Evolutionary conservation across 225 moss, liverwort and hornwort species (phyloP).

Genomic region (Bryum argenteum): DNA sequence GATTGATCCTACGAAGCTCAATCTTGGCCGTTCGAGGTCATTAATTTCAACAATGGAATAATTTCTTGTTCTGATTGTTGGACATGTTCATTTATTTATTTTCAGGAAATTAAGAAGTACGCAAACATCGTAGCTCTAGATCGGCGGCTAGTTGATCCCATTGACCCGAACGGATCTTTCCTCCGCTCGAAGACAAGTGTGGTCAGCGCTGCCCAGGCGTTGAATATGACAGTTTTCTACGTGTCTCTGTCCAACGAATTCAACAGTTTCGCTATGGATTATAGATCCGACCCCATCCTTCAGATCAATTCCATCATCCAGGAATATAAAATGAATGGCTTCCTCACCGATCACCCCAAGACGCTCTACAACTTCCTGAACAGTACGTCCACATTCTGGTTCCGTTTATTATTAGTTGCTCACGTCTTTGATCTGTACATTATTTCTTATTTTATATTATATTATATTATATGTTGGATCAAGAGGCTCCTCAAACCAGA

Average conservation of each 20-base stretch:
- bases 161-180: not conserved
- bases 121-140: conserved; percentile 58
- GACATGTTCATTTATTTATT: conserved; percentile 3
- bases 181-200: conserved; percentile 38
- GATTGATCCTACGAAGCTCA: not conserved
- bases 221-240: conserved; percentile 76
- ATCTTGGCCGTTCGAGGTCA: not conserved
- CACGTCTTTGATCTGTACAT: not conserved
- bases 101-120: conserved; percentile 73
- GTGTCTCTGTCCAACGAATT: conserved; percentile 63
- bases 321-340: conserved; percentile 62
- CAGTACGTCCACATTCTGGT: conserved; percentile 33
- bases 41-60: not conserved
- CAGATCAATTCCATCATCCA: conserved; percentile 55
- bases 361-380: conserved; percentile 64
- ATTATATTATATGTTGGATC: too few relatives aligned
- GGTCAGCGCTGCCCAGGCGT: conserved; percentile 57
- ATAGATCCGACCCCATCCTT: conserved; percentile 62
- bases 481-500: not conserved
- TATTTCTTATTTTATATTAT: not conserved
- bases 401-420: not conserved
- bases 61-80: not conserved
- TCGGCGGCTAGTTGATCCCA: conserved; percentile 53
- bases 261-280: conserved; percentile 45
- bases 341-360: conserved; percentile 72